Percentiles rank a stretch among this genome's conserved stretches.
These are phyloP conservation scores for Gaertneriomyces sp. DNA, from an alignment of 192 early-diverging fungal species.

Conservation along the genomic window DNA sequence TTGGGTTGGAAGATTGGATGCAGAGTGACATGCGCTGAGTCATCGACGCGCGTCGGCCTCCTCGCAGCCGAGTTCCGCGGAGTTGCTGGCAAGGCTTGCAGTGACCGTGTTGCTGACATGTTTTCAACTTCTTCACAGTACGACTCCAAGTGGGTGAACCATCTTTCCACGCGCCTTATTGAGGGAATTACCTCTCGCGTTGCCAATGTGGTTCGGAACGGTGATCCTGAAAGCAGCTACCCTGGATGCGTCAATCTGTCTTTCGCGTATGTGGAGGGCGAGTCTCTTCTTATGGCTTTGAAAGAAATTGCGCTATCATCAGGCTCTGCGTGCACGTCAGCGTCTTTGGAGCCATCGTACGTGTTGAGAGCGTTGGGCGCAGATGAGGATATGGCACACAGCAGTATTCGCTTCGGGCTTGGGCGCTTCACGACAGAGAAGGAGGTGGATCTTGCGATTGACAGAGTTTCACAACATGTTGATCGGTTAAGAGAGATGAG, in stretches of 20 bases:
- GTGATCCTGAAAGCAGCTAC: slow-evolving; percentile 73
- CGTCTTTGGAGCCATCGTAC: slow-evolving; percentile 92
- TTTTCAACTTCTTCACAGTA: slow-evolving; percentile 44
- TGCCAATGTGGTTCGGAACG: slow-evolving; percentile 83
- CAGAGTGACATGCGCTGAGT: slow-evolving; percentile 17
- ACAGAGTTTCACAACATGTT: slow-evolving; percentile 77
- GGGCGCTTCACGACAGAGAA: slow-evolving; percentile 94
- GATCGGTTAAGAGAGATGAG: slow-evolving; percentile 89
- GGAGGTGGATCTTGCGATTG: slow-evolving; percentile 88
- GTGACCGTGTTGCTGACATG: neutral
- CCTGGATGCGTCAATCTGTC: slow-evolving; percentile 94
- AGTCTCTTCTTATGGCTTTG: slow-evolving; percentile 95
- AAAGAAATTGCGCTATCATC: slow-evolving; percentile 96
- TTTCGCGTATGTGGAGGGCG: slow-evolving; percentile 96
- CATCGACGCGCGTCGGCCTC: slow-evolving; percentile 29
- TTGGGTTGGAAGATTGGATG: neutral
- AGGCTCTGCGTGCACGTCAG: slow-evolving; percentile 93
- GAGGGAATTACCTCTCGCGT: slow-evolving; percentile 75
- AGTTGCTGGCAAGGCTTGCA: neutral
- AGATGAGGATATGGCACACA: slow-evolving; percentile 95
- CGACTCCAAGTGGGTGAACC: slow-evolving; percentile 69
- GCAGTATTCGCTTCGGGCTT: slow-evolving; percentile 91
- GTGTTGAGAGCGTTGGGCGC: slow-evolving; percentile 95
- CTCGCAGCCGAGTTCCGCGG: slow-evolving; percentile 17
- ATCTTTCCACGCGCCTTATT: slow-evolving; percentile 74